Evolutionary conservation across 257 asterid genomes (phyloP), one percentile per base, ranked within the genome.

Genomic region (Solanum tacnaense): DNA sequence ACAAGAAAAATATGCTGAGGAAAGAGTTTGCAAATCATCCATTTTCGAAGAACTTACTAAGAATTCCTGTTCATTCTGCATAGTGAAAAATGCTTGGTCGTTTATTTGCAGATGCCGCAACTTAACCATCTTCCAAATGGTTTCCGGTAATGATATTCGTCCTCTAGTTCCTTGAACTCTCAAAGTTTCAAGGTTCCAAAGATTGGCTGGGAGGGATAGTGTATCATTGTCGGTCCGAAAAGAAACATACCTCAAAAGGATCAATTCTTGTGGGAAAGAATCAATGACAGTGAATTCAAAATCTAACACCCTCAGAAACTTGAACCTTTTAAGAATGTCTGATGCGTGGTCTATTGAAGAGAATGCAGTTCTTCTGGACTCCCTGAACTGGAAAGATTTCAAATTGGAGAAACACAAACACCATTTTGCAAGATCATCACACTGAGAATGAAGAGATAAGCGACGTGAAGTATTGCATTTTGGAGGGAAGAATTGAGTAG

Each of bases 171-270:
- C 78, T 4, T 52, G 72, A 27, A 88, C 67, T 25, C 84, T 12
- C 2, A 88, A 38, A 34, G 89, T 88, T 72, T 88, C 88, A 38
- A 88, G 56, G 56, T 84, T 71, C 88, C 85, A 56, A 9, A 88
- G 85, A 46, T 88, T 84, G 81, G 58, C 23, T 27, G 71, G 35
- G 18, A 84, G 67, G 34, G 70, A 29, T 27, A 84, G 36, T 68
- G 86, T 21, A 38, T 29, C n/a, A 2, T 60, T 20, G 5, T n/a
- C 6, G 32, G n/a, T 56, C 23, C 83, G 25, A 27, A 88, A 13
- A 29, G 78, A 29, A 27, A 84, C 6, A 52, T 84, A 88, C 74
- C 90, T 88, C 67, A 84, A 58, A 25, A 84, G 89, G 34, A 34
- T 31, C 38, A 49, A 72, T 36, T 49, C 38, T 74, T 21, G 25